A percentile compares a stretch with the other conserved stretches of the same genome.
phyloP scores from a whole-genome alignment of 331 rosid genomes.

The Pyracantha coccinea region DNA sequence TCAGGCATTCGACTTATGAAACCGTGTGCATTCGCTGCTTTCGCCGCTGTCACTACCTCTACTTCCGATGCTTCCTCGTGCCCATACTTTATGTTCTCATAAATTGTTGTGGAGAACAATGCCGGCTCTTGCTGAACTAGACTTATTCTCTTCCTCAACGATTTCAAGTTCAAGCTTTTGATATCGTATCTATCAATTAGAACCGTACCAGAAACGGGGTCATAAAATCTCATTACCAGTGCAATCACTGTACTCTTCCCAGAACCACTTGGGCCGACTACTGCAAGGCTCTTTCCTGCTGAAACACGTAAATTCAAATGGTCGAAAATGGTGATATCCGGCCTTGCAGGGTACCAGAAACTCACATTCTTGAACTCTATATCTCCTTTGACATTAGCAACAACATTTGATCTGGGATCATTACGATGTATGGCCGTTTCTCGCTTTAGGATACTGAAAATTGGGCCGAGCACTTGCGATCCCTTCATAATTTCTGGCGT shows the following conservation, averaged over 20 bases:
- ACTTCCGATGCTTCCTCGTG: slow-evolving; percentile 60
- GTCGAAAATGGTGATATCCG: slow-evolving; percentile 50
- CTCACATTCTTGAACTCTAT: slow-evolving; percentile 51
- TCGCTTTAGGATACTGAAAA: slow-evolving; percentile 49
- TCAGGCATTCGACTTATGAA: slow-evolving; percentile 70
- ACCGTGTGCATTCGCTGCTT: slow-evolving; percentile 75
- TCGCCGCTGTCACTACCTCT: slow-evolving; percentile 64
- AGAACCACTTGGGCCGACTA: slow-evolving; percentile 76
- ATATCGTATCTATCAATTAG: slow-evolving; percentile 49
- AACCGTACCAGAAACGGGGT: slow-evolving; percentile 44
- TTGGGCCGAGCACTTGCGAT: slow-evolving; percentile 57
- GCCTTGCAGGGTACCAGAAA: slow-evolving; percentile 67
- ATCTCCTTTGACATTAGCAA: slow-evolving; percentile 45
- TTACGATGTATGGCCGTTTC: slow-evolving; percentile 36
- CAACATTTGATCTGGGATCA: slow-evolving; percentile 28
- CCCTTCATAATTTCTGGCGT: slow-evolving; percentile 76
- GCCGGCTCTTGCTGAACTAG: slow-evolving; percentile 85
- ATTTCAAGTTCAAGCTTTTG: slow-evolving; percentile 49
- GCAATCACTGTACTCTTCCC: slow-evolving; percentile 76
- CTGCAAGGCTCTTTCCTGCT: slow-evolving; percentile 63
- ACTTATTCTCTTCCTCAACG: slow-evolving; percentile 56
- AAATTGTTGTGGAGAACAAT: slow-evolving; percentile 65
- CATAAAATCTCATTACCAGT: slow-evolving; percentile 68
- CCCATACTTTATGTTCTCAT: slow-evolving; percentile 75
- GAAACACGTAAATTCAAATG: slow-evolving; percentile 44